phyloP scores from a whole-genome alignment of 1,284 basidiomycete genomes.

The Pyrrhoderma lamaoense region DNA sequence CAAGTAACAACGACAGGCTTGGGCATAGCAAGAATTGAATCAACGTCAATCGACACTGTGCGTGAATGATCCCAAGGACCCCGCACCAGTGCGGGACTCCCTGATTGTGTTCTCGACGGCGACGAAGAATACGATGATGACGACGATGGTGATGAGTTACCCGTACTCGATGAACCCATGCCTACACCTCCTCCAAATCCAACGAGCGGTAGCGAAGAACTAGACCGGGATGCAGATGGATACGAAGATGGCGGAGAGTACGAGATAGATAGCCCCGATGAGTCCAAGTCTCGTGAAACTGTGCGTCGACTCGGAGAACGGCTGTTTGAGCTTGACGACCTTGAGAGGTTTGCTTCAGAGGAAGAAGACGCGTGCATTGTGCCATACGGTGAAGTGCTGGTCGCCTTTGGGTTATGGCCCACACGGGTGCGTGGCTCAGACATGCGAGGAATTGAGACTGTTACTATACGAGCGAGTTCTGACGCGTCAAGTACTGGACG shows the following conservation, averaged over 20 bases:
- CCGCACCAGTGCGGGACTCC: conserved; percentile 20
- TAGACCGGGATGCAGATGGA: not conserved
- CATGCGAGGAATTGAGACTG: no score
- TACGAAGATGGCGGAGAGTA: not conserved
- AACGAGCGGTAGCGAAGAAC: not conserved
- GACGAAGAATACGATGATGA: conserved; percentile 6
- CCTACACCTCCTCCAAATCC: not conserved
- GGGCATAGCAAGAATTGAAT: conserved; percentile 37
- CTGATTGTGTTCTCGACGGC: not conserved
- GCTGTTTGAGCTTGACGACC: not conserved
- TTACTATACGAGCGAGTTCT: conserved; percentile 25
- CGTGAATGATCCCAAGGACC: conserved; percentile 56
- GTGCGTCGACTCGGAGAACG: conserved; percentile 1
- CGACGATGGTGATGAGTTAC: not conserved
- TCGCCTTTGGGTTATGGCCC: not conserved
- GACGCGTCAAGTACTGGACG: conserved; percentile 40
- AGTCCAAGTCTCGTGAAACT: conserved; percentile 6
- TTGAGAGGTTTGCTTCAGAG: not conserved
- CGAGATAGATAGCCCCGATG: not conserved
- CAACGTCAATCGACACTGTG: conserved; percentile 38
- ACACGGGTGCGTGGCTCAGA: not conserved
- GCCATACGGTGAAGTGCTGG: not conserved
- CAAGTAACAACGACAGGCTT: conserved; percentile 35
- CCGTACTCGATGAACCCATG: not conserved
- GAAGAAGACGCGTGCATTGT: not conserved